Percentiles rank a stretch among this genome's conserved stretches.
Evolutionary conservation across 345 rosid species (phyloP).

Genomic region (Viola odorata): DNA sequence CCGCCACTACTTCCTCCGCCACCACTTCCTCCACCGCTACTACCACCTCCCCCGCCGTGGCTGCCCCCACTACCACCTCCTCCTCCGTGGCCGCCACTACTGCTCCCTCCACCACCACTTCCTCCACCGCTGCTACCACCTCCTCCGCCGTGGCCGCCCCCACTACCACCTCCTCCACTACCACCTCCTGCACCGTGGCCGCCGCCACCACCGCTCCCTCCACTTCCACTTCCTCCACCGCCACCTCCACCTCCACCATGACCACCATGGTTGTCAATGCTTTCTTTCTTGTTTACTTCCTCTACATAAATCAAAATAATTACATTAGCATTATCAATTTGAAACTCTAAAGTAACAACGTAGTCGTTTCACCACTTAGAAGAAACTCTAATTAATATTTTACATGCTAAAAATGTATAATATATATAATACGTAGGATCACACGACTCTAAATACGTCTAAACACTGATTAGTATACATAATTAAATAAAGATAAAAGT

Average conservation of each 20-base stretch:
- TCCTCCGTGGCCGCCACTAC: background rate
- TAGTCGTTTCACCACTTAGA: background rate
- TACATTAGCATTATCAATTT: background rate
- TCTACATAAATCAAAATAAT: background rate
- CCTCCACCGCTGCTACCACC: background rate
- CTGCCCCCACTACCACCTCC: background rate
- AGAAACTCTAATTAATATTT: background rate
- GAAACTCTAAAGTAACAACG: background rate
- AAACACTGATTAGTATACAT: background rate
- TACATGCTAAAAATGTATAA: background rate
- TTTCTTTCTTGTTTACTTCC: background rate
- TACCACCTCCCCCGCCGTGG: background rate
- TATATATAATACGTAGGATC: no score
- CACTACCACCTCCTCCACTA: background rate
- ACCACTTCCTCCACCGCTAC: background rate
- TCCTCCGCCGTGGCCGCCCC: slow-evolving; percentile 3
- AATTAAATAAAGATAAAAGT: background rate
- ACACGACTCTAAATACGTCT: background rate
- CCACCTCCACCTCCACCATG: background rate
- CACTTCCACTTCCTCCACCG: background rate
- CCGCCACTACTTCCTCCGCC: background rate
- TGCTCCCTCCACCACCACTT: background rate
- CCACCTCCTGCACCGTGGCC: background rate
- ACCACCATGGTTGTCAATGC: background rate
- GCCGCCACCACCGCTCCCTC: background rate